A percentile compares a stretch with the other conserved stretches of the same genome.
Evolutionary conservation across 345 rosid genomes (phyloP).

Genomic region (Arabidopsis thaliana): DNA sequence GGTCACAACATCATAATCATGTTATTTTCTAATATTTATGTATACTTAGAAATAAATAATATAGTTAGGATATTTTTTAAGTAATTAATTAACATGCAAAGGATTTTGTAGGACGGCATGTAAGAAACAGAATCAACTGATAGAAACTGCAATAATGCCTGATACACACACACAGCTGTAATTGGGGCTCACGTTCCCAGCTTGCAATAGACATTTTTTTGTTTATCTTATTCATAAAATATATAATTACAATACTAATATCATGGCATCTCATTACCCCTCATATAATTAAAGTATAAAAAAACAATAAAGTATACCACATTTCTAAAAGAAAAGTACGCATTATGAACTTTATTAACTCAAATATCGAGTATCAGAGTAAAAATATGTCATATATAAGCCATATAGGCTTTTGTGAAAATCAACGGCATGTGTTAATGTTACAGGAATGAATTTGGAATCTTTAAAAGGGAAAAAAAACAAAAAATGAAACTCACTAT

Average conservation of each 20-base stretch:
- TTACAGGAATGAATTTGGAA: slow-evolving; percentile 4
- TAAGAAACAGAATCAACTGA: slow-evolving; percentile 22
- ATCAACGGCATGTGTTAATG: not conserved
- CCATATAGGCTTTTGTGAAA: not conserved
- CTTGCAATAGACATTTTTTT: slow-evolving; percentile 27
- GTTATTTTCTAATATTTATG: not conserved
- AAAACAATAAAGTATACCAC: not conserved
- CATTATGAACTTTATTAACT: not conserved
- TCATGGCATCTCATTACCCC: slow-evolving; percentile 33
- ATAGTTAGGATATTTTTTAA: not conserved
- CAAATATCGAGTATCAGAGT: not conserved
- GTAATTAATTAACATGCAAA: slow-evolving; percentile 19
- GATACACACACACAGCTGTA: slow-evolving; percentile 34
- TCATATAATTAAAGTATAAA: slow-evolving; percentile 24
- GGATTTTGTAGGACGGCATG: slow-evolving; percentile 35
- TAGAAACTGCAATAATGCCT: slow-evolving; percentile 41
- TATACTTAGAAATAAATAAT: not conserved
- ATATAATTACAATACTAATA: slow-evolving; percentile 14
- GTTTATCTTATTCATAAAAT: not conserved
- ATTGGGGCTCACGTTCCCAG: slow-evolving; percentile 49
- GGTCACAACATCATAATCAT: not conserved
- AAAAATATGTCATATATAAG: not conserved
- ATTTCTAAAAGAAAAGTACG: slow-evolving; percentile 16
- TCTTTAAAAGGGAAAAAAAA: not conserved
- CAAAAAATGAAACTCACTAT: not conserved